These are phyloP conservation scores for Hammondia hammondi DNA, from an alignment of 169 alveolate genomes.

Conservation along the genomic window DNA sequence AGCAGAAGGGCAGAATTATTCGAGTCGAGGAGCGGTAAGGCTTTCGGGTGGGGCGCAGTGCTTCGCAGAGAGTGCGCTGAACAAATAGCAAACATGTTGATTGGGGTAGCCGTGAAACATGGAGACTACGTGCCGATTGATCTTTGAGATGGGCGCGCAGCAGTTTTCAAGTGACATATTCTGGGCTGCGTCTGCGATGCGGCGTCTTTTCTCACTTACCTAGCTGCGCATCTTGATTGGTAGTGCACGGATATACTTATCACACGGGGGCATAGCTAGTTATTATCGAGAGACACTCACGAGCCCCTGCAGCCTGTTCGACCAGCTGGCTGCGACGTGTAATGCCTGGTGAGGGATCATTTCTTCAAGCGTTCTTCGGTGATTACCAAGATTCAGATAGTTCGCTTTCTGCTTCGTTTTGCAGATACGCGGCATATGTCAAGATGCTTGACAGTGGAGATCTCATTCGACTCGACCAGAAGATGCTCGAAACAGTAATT, in stretches of 20 bases:
- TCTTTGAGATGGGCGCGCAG: too few relatives aligned
- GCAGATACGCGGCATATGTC: constrained; percentile 56
- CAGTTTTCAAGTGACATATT: background rate
- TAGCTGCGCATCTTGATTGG: too few relatives aligned
- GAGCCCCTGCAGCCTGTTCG: background rate
- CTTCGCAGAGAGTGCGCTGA: background rate
- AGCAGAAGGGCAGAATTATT: constrained; percentile 58
- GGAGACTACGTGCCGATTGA: too few relatives aligned
- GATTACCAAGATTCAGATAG: background rate
- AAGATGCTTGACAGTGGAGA: constrained; percentile 66
- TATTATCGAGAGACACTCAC: background rate
- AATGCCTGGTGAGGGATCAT: background rate
- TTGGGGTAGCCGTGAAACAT: background rate
- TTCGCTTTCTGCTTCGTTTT: background rate
- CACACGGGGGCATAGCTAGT: too few relatives aligned
- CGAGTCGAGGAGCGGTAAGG: constrained; percentile 53
- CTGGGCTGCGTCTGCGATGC: background rate
- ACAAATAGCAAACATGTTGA: background rate
- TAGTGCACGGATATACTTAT: too few relatives aligned
- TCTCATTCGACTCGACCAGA: constrained; percentile 61
- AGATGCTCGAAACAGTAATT: constrained; percentile 65
- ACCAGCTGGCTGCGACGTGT: background rate
- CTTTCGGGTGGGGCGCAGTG: background rate
- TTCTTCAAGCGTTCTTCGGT: background rate
- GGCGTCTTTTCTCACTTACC: background rate